Percentiles rank a stretch among this genome's conserved stretches.
phyloP scores from a whole-genome alignment of 352 stramenopile genomes.

The Pythium biforme region DNA sequence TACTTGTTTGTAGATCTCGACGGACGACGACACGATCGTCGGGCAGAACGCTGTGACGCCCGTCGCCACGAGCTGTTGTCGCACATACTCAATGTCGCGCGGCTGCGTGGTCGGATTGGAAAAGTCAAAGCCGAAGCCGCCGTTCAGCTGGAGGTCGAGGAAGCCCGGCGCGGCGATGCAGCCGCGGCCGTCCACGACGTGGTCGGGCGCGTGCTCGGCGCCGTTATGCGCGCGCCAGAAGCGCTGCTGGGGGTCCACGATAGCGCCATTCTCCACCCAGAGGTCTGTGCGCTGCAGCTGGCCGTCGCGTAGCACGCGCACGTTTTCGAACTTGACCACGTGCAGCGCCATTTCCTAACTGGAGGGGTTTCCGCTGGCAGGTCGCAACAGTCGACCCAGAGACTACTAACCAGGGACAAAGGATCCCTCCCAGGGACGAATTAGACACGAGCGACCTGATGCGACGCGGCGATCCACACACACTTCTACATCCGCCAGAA shows the following conservation, averaged over 20 bases:
- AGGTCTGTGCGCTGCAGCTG: conserved; percentile 38
- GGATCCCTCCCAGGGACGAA: too few relatives aligned
- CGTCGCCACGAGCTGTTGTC: conserved; percentile 46
- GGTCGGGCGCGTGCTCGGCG: conserved; percentile 38
- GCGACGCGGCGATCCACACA: not conserved
- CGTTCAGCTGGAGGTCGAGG: conserved; percentile 91
- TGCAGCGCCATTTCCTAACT: not conserved
- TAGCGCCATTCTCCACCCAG: conserved; percentile 54
- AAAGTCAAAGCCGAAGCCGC: conserved; percentile 87
- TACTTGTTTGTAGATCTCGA: conserved; percentile 56
- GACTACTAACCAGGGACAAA: too few relatives aligned
- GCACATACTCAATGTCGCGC: conserved; percentile 48
- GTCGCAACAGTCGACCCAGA: not conserved
- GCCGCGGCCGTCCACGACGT: conserved; percentile 65
- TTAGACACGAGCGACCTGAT: not conserved
- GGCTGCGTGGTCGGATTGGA: conserved; percentile 48
- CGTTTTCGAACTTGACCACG: conserved; percentile 59
- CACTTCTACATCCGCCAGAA: not conserved
- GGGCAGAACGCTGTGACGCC: conserved; percentile 87
- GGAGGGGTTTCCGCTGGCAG: not conserved
- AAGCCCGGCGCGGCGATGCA: conserved; percentile 81
- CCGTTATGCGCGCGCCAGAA: conserved; percentile 44
- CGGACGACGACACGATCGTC: conserved; percentile 83
- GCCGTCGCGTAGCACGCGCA: conserved; percentile 52
- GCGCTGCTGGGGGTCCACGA: conserved; percentile 50